Base-by-base conservation (phyloP, 139 green algal genomes). In the Chlorella ohadii region DNA sequence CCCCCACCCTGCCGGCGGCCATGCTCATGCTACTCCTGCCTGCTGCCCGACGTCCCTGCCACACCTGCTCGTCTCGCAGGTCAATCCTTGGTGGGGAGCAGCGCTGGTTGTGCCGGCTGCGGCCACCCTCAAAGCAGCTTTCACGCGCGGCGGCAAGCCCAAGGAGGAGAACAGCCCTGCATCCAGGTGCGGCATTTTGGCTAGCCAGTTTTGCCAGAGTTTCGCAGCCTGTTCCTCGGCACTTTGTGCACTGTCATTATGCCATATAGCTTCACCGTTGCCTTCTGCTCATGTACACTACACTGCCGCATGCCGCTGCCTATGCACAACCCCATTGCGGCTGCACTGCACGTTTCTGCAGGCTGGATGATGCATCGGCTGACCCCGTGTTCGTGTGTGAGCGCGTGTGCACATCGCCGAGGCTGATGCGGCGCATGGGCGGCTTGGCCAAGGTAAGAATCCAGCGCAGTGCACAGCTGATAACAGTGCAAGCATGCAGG, bases 301-400 rank as follows among this genome's bases (percentile, higher is more conserved):
- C n/a, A n/a, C n/a, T n/a, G 44, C 44, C 11, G 11, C 51, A 59
- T 22, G 9, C 51, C 51, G 15, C 51, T 38, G 36, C 22, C 38
- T n/a, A n/a, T n/a, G n/a, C n/a, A n/a, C n/a, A n/a, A n/a, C n/a
- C n/a, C n/a, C n/a, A n/a, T n/a, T n/a, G n/a, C n/a, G n/a, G n/a
- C n/a, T n/a, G n/a, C n/a, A n/a, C n/a, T 20, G 12, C 36, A 23
- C 61, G 15, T 9, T 0, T 23, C 33, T 82, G 78, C 79, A 86
- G 85, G 57, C n/a, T 82, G 57, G 86, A 89, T 31, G 81, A 87
- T 25, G 76, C 59, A 12, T 63, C 19, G 27, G 76, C 36, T 57
- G 86, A 90, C 36, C 88, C 89, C 1, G 87, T 68, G n/a, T 99
- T 99, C 84, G 91, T 98, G 28, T 99, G 96, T 83, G 96, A 99